Evolutionary conservation across 768 basidiomycete species (phyloP).

Genomic region (Phylloporus sp.): DNA sequence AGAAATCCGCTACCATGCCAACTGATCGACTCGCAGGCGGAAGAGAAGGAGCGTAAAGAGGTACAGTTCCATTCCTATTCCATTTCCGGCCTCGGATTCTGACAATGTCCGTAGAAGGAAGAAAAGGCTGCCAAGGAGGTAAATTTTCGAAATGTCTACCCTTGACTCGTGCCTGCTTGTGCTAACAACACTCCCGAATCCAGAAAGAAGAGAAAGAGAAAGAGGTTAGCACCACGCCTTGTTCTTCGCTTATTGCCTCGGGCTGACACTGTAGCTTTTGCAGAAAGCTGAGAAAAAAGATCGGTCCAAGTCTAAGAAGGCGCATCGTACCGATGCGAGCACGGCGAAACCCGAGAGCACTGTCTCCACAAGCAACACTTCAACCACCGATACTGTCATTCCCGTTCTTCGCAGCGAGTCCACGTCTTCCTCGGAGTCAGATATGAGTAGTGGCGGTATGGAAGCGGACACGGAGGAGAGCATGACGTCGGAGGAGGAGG

Average conservation of each 20-base stretch:
- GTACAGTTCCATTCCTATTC: constrained; percentile 28
- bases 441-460: constrained; percentile 52
- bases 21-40: constrained; percentile 36
- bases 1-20: not conserved
- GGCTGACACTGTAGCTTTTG: not conserved
- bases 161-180: not conserved
- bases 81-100: constrained; percentile 2
- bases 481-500: constrained; percentile 67
- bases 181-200: constrained; percentile 21
- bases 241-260: not conserved
- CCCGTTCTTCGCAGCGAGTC: constrained; percentile 25
- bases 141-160: constrained; percentile 11
- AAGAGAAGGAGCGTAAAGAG: constrained; percentile 64
- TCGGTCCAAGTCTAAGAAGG: constrained; percentile 53
- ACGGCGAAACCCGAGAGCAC: constrained; percentile 25
- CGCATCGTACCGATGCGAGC: constrained; percentile 33
- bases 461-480: constrained; percentile 79
- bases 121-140: constrained; percentile 59
- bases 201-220: constrained; percentile 46
- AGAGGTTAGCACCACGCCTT: constrained; percentile 34
- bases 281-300: constrained; percentile 57
- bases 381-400: constrained; percentile 16
- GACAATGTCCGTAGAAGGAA: constrained; percentile 36
- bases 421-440: constrained; percentile 56
- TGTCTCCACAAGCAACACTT: constrained; percentile 8